Evolutionary conservation across 2,329 filamentous ascomycete genomes (phyloP).

Genomic region (Aureobasidium sp.): DNA sequence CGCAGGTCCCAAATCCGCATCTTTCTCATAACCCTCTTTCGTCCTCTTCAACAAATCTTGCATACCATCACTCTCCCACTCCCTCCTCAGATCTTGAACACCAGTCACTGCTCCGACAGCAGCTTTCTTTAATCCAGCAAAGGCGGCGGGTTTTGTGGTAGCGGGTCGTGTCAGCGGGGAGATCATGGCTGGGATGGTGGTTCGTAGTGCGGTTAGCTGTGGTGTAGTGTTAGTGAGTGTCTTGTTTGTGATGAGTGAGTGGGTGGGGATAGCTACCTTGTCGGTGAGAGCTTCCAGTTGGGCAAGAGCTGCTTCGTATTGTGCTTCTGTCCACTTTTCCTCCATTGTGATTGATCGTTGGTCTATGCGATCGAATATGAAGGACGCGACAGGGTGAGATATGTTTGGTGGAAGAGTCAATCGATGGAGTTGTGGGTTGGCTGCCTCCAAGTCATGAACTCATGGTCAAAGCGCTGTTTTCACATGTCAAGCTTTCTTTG

Average conservation of each 20-base stretch:
- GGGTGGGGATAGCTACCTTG: conserved; percentile 26
- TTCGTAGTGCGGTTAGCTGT: conserved; percentile 36
- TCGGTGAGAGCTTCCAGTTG: conserved; percentile 37
- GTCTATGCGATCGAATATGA: not conserved
- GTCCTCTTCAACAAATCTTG: conserved; percentile 29
- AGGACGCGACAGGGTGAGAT: not conserved
- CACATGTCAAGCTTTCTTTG: not conserved
- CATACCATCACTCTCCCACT: conserved; percentile 31
- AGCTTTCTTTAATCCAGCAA: conserved; percentile 31
- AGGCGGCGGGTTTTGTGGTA: conserved; percentile 27
- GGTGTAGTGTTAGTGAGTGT: not conserved
- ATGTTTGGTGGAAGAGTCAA: not conserved
- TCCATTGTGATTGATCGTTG: not conserved
- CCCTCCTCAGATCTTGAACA: conserved; percentile 30
- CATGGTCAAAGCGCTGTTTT: conserved; percentile 2
- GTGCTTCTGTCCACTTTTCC: conserved; percentile 31
- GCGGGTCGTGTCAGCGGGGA: conserved; percentile 28
- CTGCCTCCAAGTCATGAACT: not conserved
- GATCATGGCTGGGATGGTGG: conserved; percentile 35
- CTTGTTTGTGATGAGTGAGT: not conserved
- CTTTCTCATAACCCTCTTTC: conserved; percentile 29
- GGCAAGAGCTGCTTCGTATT: conserved; percentile 35
- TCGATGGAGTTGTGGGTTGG: not conserved
- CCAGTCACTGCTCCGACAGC: conserved; percentile 29
- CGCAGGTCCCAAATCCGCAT: conserved; percentile 29